Conservation (phyloP, 352 stramenopile species). For the Phytophthora sp. region DNA sequence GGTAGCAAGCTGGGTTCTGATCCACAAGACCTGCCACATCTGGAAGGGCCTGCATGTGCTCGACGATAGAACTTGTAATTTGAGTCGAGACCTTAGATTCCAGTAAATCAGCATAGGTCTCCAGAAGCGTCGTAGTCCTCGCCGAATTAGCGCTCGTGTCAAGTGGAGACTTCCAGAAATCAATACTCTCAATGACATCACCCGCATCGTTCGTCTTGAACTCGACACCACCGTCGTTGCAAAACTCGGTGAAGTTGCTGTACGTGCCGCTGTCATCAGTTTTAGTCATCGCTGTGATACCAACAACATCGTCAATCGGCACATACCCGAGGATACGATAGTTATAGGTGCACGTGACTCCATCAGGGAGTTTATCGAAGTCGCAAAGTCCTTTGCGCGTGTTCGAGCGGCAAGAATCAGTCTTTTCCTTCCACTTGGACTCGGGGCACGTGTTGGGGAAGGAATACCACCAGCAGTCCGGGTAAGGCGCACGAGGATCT, state of each 20-base stretch:
- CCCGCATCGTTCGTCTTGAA: conserved; percentile 34
- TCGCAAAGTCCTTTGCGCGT: conserved; percentile 47
- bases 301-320: conserved; percentile 72
- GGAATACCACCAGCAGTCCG: conserved; percentile 69
- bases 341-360: conserved; percentile 66
- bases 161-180: conserved; percentile 62
- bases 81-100: conserved; percentile 29
- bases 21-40: conserved; percentile 25
- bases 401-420: conserved; percentile 33
- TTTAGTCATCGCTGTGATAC: conserved; percentile 62
- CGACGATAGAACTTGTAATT: conserved; percentile 19
- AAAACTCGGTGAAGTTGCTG: conserved; percentile 65
- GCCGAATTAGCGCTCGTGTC: conserved; percentile 35
- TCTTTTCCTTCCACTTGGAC: conserved; percentile 30
- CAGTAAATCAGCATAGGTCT: conserved; percentile 49
- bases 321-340: conserved; percentile 71
- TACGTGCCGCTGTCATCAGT: conserved; percentile 32
- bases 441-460: conserved; percentile 60
- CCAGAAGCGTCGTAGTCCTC: conserved; percentile 43
- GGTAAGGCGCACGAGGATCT: conserved; percentile 58
- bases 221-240: conserved; percentile 48
- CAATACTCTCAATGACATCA: conserved; percentile 24
- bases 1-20: conserved; percentile 62
- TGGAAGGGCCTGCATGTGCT: conserved; percentile 52
- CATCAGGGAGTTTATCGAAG: conserved; percentile 45